phyloP scores from a whole-genome alignment of 2,329 filamentous ascomycete species.

The Daldinia sp. region DNA sequence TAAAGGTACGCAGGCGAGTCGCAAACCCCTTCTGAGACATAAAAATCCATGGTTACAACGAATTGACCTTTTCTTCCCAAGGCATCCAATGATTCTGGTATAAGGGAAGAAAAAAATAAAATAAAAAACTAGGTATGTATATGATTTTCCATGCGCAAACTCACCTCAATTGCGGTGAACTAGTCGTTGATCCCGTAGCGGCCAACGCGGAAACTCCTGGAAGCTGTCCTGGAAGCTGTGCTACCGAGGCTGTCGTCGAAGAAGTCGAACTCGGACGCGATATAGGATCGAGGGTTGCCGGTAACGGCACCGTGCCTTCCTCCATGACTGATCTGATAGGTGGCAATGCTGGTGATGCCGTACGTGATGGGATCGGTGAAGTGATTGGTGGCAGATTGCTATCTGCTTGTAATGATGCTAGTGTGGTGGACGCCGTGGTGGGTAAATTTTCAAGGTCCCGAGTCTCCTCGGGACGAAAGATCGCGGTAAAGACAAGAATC shows the following conservation, averaged over 20 bases:
- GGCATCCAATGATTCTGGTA: neutral
- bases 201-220: slow-evolving; percentile 57
- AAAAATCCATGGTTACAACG: neutral
- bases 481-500: slow-evolving; percentile 12
- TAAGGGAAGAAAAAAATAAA: neutral
- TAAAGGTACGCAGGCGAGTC: neutral
- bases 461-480: slow-evolving; percentile 37
- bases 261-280: slow-evolving; percentile 61
- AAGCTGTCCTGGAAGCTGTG: slow-evolving; percentile 58
- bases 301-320: slow-evolving; percentile 53
- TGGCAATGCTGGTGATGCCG: slow-evolving; percentile 37
- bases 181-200: slow-evolving; percentile 50
- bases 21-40: neutral
- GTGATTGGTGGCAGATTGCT: slow-evolving; percentile 38
- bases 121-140: no score
- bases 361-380: slow-evolving; percentile 35
- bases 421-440: slow-evolving; percentile 39
- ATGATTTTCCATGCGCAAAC: slow-evolving; percentile 36
- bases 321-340: slow-evolving; percentile 53
- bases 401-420: slow-evolving; percentile 34
- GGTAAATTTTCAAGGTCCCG: slow-evolving; percentile 32
- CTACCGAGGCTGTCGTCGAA: slow-evolving; percentile 54
- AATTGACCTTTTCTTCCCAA: neutral
- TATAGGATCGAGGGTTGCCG: slow-evolving; percentile 56
- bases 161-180: slow-evolving; percentile 58